Percentiles rank a stretch among this genome's conserved stretches.
phyloP scores from a whole-genome alignment of 2,329 filamentous ascomycete genomes.

The Neonectria sp. region DNA sequence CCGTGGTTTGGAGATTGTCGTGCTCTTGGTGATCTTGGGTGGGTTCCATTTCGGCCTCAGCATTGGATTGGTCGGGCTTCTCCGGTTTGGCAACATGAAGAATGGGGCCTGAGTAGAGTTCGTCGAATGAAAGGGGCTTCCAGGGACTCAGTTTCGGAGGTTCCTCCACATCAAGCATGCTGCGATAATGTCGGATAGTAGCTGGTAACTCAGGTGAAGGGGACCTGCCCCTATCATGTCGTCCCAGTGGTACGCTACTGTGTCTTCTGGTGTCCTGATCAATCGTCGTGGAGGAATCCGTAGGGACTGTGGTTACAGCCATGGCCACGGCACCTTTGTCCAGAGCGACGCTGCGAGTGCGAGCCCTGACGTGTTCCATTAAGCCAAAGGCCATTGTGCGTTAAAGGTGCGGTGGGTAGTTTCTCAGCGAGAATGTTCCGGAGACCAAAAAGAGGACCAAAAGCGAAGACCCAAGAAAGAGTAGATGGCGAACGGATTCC shows the following conservation, averaged over 20 bases:
- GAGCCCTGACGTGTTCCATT: conserved; percentile 60
- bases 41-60: not conserved
- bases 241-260: conserved; percentile 47
- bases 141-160: conserved; percentile 61
- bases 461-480: conserved; percentile 60
- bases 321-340: conserved; percentile 51
- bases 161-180: conserved; percentile 69
- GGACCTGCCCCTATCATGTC: conserved; percentile 29
- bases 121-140: conserved; percentile 62
- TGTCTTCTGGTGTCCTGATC: conserved; percentile 51
- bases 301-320: conserved; percentile 33
- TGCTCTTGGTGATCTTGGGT: not conserved
- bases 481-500: conserved; percentile 62
- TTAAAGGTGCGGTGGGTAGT: conserved; percentile 45
- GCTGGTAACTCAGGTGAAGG: conserved; percentile 26
- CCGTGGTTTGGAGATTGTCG: conserved; percentile 17
- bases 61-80: conserved; percentile 13
- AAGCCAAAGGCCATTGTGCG: conserved; percentile 59
- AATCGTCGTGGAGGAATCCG: conserved; percentile 31
- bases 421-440: conserved; percentile 45
- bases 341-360: conserved; percentile 66
- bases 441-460: conserved; percentile 53
- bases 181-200: conserved; percentile 60
- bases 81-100: conserved; percentile 37
- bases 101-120: conserved; percentile 56